These are phyloP conservation scores for Neonectria coccinea DNA, from an alignment of 2,329 filamentous ascomycete genomes.

Conservation along the genomic window DNA sequence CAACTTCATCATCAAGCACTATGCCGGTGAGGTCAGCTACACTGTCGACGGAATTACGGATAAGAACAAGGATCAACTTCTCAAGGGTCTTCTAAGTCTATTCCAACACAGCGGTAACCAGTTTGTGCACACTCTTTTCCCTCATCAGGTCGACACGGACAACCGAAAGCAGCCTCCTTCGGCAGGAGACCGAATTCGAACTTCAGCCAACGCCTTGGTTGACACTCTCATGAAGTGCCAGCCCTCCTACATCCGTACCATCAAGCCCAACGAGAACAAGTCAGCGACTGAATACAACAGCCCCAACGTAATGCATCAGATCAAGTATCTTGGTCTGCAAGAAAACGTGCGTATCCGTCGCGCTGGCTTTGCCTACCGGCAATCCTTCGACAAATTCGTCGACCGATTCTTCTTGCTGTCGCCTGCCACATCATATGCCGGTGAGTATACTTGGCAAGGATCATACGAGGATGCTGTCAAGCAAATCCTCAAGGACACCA, in stretches of 20 bases:
- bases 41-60: conserved; percentile 97
- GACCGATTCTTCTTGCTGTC: conserved; percentile 97
- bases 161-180: conserved; percentile 95
- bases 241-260: conserved; percentile 97
- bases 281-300: conserved; percentile 92
- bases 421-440: conserved; percentile 93
- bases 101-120: conserved; percentile 85
- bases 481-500: conserved; percentile 96
- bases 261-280: conserved; percentile 99
- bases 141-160: conserved; percentile 92
- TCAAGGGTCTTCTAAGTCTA: conserved; percentile 92
- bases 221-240: conserved; percentile 97
- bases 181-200: conserved; percentile 94
- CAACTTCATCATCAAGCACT: conserved; percentile 98
- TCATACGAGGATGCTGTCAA: conserved; percentile 87
- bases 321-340: conserved; percentile 99
- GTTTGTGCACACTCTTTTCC: conserved; percentile 91
- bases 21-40: conserved; percentile 96
- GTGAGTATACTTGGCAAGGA: conserved; percentile 96
- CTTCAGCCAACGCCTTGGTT: conserved; percentile 93
- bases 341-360: conserved; percentile 98
- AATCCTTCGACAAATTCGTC: conserved; percentile 98
- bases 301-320: conserved; percentile 94
- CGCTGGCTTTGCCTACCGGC: conserved; percentile 95
- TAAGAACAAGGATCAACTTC: conserved; percentile 98